Base-by-base conservation (phyloP, 2,329 filamentous ascomycete genomes). In the Zymoseptoria passerinii region DNA sequence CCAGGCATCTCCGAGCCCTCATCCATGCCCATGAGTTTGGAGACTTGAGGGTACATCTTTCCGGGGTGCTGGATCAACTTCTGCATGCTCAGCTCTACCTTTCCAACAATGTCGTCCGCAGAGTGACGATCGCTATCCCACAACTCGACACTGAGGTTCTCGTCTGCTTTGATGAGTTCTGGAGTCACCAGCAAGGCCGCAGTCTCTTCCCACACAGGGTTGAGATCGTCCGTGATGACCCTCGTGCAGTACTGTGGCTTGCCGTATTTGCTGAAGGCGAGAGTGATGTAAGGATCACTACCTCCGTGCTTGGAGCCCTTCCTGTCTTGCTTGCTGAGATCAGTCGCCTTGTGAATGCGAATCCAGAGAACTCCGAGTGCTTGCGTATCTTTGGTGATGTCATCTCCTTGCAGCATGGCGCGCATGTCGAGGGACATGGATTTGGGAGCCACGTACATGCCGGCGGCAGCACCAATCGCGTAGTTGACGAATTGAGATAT, bases 401-500 rank as follows among this genome's bases (percentile, higher is more conserved):
- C 87, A 67, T 97, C 92, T 18, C 92, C 94, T 70, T 91, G 87
- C 3, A 97, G 82, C 78, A 97, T 88, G 71, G 92, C 92, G 67
- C 89, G 85, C 71, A 97, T 82, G 67, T 99, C 92, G 52, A 97
- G 81, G 0, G 90, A 91, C 87, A 97, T 87, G 18, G 68, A 71
- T 75, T 96, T 96, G 8, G 92, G 92, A 1, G 92, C 92, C 27
- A 96, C 91, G 63, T 96, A 96, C 82, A 96, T 88, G 70, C 86
- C 9, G 87, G 94, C 88, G 0, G 92, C 90, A 0, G 94, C 85
- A 44, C 85, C 86, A 66, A 97, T 95, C 4, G 92, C 90, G 76
- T 92, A 96, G 74, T 96, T 96, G 73, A 96, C 92, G 70, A 99
- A 97, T 68, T 95, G 95, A 13, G 90, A 95, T 67, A 97, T 96